Base-by-base conservation (phyloP, 139 green algal genomes). In the Chlorella vulgaris region DNA sequence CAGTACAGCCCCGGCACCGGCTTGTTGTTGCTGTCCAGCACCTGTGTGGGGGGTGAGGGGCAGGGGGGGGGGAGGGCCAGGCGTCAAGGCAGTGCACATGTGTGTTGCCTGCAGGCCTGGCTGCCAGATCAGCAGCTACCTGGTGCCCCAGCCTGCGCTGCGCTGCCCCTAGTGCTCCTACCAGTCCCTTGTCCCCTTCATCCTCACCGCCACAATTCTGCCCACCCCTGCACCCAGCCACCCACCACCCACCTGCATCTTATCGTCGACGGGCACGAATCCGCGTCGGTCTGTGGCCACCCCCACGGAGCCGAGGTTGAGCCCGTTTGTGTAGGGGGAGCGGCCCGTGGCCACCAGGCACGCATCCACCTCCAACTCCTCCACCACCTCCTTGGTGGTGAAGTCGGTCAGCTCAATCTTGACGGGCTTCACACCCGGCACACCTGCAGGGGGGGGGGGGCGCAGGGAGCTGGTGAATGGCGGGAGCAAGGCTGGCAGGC, bases 331-430 rank as follows among this genome's bases (percentile, higher is more conserved):
- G 89, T 93, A 97, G 35, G 93, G 93, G 0, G 92, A 81, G 31
- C 94, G 83, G 51, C 97, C 97, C 3, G 97, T 99, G 76, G 97
- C 97, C 42, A 99, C 98, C 77, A 99, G 85, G 68, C 85, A 90
- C 6, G 97, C 94, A 77, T 98, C 94, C 86, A 98, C 69, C 91
- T 99, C 96, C 71, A 99, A 83, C 31, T 84, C 91, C 74, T 99
- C 96, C 80, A 98, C 94, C 74, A 93, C 86, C 93, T 99, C 94
- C 87, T 97, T 98, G 55, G 97, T 99, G 88, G 98, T 98, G 89
- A 98, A 97, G 90, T 99, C 97, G 21, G 96, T 98, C 61, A 99
- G 92, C 91, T 99, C 96, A 75, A 99, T 96, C 40, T 83, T 81
- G 24, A 99, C 97, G 24, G 97, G 97, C 92, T 98, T 98, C 47